Evolutionary conservation across 2,329 filamentous ascomycete genomes (phyloP).

Genomic region (Pochonia chlamydosporia): DNA sequence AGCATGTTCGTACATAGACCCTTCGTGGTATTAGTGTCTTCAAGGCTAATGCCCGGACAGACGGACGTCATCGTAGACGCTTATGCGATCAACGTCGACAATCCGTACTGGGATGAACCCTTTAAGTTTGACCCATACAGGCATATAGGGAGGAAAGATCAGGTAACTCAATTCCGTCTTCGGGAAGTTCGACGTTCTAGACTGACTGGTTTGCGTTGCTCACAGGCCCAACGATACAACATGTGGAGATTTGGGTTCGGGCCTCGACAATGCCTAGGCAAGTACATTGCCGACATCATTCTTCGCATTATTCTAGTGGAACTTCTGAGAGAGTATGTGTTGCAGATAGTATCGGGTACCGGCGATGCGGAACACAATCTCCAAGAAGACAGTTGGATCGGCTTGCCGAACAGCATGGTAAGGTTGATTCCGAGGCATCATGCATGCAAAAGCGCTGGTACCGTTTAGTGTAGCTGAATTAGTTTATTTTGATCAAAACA

Average conservation of each 20-base stretch:
- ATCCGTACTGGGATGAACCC: conserved; percentile 7
- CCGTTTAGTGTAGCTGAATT: no score
- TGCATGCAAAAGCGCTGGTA: no score
- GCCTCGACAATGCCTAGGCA: conserved; percentile 2
- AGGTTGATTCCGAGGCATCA: neutral
- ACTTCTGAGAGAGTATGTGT: neutral
- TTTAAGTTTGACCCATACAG: neutral
- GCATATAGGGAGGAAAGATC: neutral
- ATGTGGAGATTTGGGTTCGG: conserved; percentile 11
- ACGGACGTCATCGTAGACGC: conserved; percentile 9
- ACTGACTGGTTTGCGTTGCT: no score
- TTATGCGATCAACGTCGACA: conserved; percentile 9
- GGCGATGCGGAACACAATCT: neutral
- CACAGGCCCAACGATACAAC: conserved; percentile 2
- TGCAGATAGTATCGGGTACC: neutral
- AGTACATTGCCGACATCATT: neutral
- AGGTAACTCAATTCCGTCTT: neutral
- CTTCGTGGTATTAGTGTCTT: no score
- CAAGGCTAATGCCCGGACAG: neutral
- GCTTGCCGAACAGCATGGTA: conserved; percentile 3
- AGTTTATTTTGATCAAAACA: no score
- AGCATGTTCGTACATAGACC: neutral
- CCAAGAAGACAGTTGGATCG: conserved; percentile 8
- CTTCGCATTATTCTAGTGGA: neutral
- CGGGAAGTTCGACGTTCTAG: neutral